phyloP scores from a whole-genome alignment of 2,329 filamentous ascomycete genomes.

The Phialophora verrucosa region DNA sequence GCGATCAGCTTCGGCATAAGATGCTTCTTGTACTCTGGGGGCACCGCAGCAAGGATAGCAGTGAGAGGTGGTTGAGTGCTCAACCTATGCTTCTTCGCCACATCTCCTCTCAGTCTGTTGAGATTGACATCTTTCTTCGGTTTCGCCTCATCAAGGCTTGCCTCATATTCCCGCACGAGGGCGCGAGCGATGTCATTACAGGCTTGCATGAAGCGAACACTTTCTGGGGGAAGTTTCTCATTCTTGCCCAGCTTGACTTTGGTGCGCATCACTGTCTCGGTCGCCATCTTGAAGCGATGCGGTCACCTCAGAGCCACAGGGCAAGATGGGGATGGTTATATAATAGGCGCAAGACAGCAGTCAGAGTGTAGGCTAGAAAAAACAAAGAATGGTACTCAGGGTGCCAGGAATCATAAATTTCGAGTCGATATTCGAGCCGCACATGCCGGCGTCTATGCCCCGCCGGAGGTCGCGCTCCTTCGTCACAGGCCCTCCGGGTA shows the following conservation, averaged over 20 bases:
- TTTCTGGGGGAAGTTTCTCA: slow-evolving; percentile 82
- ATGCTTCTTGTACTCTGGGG: slow-evolving; percentile 99
- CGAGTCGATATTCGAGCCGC: background rate
- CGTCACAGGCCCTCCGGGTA: no score
- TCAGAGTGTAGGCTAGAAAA: background rate
- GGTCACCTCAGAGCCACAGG: no score
- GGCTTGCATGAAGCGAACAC: slow-evolving; percentile 89
- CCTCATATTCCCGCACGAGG: slow-evolving; percentile 92
- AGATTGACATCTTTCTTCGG: slow-evolving; percentile 88
- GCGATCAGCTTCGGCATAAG: slow-evolving; percentile 95
- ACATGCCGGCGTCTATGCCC: background rate
- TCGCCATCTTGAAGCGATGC: slow-evolving; percentile 57
- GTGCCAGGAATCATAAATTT: slow-evolving; percentile 28
- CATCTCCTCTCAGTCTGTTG: slow-evolving; percentile 82
- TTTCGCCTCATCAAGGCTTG: slow-evolving; percentile 72
- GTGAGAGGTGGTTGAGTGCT: slow-evolving; percentile 88
- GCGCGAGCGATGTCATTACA: slow-evolving; percentile 95
- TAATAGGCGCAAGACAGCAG: background rate
- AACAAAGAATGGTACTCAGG: background rate
- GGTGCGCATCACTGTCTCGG: slow-evolving; percentile 61
- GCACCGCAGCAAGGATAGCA: slow-evolving; percentile 95
- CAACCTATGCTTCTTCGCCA: slow-evolving; percentile 90
- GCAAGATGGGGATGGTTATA: rapidly evolving
- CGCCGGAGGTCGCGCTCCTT: background rate
- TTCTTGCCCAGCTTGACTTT: slow-evolving; percentile 66